These are phyloP conservation scores for Yamadazyma mexicana DNA, from an alignment of 1,139 yeast species.

Conservation along the genomic window DNA sequence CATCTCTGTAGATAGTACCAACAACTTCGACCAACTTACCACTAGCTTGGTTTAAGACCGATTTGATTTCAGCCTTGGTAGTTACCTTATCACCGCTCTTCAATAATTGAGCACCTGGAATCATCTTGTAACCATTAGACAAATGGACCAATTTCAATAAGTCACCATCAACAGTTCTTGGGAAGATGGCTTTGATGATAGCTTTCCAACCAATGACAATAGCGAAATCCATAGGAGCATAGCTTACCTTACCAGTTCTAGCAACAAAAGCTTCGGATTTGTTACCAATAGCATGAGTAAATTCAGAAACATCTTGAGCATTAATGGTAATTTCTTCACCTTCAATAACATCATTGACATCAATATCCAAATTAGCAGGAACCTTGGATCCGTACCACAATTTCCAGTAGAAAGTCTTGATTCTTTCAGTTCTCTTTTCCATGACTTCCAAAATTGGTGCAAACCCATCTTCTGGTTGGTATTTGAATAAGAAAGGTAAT, in stretches of 20 bases:
- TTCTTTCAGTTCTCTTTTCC: slow-evolving; percentile 88
- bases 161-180: slow-evolving; percentile 94
- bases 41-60: slow-evolving; percentile 86
- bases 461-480: slow-evolving; percentile 83
- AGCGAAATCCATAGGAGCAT: slow-evolving; percentile 99
- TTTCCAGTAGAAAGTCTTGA: slow-evolving; percentile 96
- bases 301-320: slow-evolving; percentile 80
- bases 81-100: slow-evolving; percentile 84
- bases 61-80: slow-evolving; percentile 79
- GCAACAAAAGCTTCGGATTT: slow-evolving; percentile 93
- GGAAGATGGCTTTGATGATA: slow-evolving; percentile 95
- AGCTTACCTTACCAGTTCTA: slow-evolving; percentile 78
- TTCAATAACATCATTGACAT: slow-evolving; percentile 66
- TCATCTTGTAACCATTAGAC: slow-evolving; percentile 92
- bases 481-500: slow-evolving; percentile 75
- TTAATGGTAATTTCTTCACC: slow-evolving; percentile 74
- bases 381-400: slow-evolving; percentile 82
- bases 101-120: slow-evolving; percentile 89
- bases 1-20: slow-evolving; percentile 81
- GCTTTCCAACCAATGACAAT: slow-evolving; percentile 99
- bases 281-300: slow-evolving; percentile 96
- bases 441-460: slow-evolving; percentile 92
- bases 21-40: slow-evolving; percentile 96
- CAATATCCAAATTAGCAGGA: slow-evolving; percentile 62
- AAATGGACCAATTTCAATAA: slow-evolving; percentile 89